phyloP scores from a whole-genome alignment of 148 eudicot species.

The Vaccinium vitisidaea region DNA sequence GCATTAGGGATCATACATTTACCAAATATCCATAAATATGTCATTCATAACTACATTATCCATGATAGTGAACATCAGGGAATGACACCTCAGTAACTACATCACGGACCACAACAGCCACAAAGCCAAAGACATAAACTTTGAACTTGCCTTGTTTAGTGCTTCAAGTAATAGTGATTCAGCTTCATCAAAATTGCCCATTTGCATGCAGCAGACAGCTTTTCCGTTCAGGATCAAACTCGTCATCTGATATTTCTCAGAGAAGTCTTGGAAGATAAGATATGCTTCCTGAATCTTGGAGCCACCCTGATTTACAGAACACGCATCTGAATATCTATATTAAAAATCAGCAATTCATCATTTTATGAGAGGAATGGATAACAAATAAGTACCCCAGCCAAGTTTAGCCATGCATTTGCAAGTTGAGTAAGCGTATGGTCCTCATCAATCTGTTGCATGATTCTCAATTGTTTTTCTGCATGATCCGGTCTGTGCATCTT shows the following conservation, averaged over 20 bases:
- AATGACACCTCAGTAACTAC: neutral
- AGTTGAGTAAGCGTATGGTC: slow-evolving; percentile 96
- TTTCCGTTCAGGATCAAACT: slow-evolving; percentile 84
- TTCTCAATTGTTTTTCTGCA: slow-evolving; percentile 89
- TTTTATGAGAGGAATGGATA: slow-evolving; percentile 1
- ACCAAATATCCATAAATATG: too few species aligned
- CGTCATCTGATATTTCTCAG: slow-evolving; percentile 85
- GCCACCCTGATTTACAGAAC: slow-evolving; percentile 63
- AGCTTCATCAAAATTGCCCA: slow-evolving; percentile 95
- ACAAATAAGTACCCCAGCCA: slow-evolving; percentile 70
- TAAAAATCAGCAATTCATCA: neutral
- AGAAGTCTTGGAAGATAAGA: slow-evolving; percentile 94
- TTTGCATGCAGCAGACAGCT: slow-evolving; percentile 98
- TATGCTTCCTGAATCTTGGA: slow-evolving; percentile 96
- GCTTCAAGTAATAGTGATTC: slow-evolving; percentile 89
- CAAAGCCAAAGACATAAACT: neutral
- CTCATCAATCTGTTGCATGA: slow-evolving; percentile 94
- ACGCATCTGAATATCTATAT: neutral
- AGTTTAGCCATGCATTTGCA: slow-evolving; percentile 92
- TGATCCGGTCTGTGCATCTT: slow-evolving; percentile 93
- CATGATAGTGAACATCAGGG: too few species aligned
- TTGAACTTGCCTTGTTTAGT: slow-evolving; percentile 64
- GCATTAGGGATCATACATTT: too few species aligned
- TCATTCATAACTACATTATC: too few species aligned
- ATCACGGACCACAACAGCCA: too few species aligned